phyloP scores from a whole-genome alignment of 352 stramenopile species.

The Phytophthora pinifolia region DNA sequence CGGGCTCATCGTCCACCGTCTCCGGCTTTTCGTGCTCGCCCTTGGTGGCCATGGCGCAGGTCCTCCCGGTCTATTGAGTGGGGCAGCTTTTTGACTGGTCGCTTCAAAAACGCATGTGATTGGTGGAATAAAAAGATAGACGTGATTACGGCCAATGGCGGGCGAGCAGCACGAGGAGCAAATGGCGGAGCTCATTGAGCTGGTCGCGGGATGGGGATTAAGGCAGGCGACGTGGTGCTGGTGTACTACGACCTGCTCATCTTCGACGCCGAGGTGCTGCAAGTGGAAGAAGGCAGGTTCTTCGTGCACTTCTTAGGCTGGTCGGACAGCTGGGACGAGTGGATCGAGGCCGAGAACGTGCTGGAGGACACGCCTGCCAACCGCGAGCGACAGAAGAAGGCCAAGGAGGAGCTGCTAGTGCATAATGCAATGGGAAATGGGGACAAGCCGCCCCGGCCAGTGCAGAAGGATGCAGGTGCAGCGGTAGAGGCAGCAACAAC shows the following conservation, averaged over 20 bases:
- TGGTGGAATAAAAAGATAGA: constrained; percentile 9
- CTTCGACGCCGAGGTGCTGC: constrained; percentile 28
- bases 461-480: constrained; percentile 22
- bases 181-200: too few relatives aligned
- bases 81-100: constrained; percentile 27
- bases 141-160: not conserved
- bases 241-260: constrained; percentile 40
- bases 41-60: constrained; percentile 58
- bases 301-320: constrained; percentile 34
- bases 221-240: constrained; percentile 28
- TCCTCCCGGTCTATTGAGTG: constrained; percentile 8
- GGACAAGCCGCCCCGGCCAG: not conserved
- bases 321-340: constrained; percentile 30
- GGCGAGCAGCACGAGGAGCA: too few relatives aligned
- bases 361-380: constrained; percentile 28
- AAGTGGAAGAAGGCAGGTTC: constrained; percentile 10
- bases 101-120: constrained; percentile 14
- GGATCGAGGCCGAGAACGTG: constrained; percentile 26
- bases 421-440: constrained; percentile 5
- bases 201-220: constrained; percentile 16
- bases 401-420: constrained; percentile 27
- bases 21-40: constrained; percentile 79
- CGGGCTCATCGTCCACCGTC: constrained; percentile 49
- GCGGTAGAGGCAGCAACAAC: constrained; percentile 4
- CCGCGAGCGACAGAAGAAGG: constrained; percentile 28